A percentile compares a stretch with the other conserved stretches of the same genome.
These are phyloP conservation scores for Lachnellula hyalina DNA, from an alignment of 2,329 filamentous ascomycete species.

Conservation along the genomic window DNA sequence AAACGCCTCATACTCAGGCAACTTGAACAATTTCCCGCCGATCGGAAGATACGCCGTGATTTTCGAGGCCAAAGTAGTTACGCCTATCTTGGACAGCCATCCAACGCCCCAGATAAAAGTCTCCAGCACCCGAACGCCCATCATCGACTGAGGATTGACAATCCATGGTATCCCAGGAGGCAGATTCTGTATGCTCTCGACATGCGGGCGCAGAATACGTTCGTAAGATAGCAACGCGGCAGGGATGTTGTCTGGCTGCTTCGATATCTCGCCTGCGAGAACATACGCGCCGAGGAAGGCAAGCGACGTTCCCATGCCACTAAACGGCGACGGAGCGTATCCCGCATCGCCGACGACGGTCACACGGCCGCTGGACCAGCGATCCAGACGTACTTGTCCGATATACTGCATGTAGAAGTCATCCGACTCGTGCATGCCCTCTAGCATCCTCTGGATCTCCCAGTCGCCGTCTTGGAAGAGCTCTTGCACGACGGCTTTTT, in stretches of 20 bases:
- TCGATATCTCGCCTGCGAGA: constrained; percentile 47
- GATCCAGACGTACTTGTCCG: constrained; percentile 39
- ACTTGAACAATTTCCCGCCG: too few relatives aligned
- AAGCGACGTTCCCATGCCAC: constrained; percentile 47
- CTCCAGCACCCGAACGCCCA: constrained; percentile 12
- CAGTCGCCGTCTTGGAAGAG: constrained; percentile 44
- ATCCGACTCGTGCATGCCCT: constrained; percentile 33
- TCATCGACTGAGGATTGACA: constrained; percentile 12
- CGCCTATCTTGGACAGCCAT: too few relatives aligned
- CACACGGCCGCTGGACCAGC: constrained; percentile 42
- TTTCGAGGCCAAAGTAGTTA: too few relatives aligned
- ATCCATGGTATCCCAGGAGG: constrained; percentile 15
- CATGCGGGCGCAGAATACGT: constrained; percentile 38
- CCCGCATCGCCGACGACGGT: constrained; percentile 52
- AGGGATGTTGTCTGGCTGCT: constrained; percentile 19
- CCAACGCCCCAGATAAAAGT: neutral
- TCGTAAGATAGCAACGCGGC: constrained; percentile 42
- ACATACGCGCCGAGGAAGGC: constrained; percentile 49
- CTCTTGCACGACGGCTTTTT: constrained; percentile 25
- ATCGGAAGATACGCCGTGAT: too few relatives aligned
- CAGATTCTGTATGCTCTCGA: constrained; percentile 36
- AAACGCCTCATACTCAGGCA: too few relatives aligned
- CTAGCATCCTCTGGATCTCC: constrained; percentile 39
- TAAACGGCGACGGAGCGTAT: constrained; percentile 46
- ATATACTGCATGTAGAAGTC: constrained; percentile 45